Conservation (phyloP, 208 protist species). For the Acanthamoeba healyi region DNA sequence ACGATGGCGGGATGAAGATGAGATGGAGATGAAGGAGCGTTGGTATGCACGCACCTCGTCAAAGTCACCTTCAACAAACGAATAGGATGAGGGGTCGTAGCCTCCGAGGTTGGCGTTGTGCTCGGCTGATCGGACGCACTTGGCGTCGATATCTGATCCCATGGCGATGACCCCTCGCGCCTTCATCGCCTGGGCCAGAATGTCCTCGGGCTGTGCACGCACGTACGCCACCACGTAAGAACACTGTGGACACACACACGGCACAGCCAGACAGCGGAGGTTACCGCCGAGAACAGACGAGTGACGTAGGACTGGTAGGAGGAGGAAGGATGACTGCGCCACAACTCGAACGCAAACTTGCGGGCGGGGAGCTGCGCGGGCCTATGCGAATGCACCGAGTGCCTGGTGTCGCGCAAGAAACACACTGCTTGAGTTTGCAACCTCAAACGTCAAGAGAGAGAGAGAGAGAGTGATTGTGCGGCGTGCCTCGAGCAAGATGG, state of each 20-base stretch:
- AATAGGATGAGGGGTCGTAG: not conserved
- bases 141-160: conserved; percentile 50
- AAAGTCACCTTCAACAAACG: conserved; percentile 11
- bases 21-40: not conserved
- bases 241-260: too few species aligned
- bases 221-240: too few species aligned
- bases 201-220: not conserved
- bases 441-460: not conserved
- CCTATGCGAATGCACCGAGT: not conserved
- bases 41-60: not conserved
- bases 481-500: conserved; percentile 18
- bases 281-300: conserved; percentile 9
- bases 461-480: too few species aligned
- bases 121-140: not conserved
- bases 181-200: not conserved
- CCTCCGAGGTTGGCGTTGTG: conserved; percentile 14
- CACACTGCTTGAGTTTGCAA: too few species aligned
- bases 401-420: not conserved
- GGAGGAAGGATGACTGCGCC: not conserved
- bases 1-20: too few species aligned
- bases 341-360: conserved; percentile 48
- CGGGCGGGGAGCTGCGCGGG: not conserved
- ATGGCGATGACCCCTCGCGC: not conserved
- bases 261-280: too few species aligned
- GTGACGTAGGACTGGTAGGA: not conserved